Conservation (phyloP, 192 early-diverging fungal species). For the Coemansia sp. region DNA sequence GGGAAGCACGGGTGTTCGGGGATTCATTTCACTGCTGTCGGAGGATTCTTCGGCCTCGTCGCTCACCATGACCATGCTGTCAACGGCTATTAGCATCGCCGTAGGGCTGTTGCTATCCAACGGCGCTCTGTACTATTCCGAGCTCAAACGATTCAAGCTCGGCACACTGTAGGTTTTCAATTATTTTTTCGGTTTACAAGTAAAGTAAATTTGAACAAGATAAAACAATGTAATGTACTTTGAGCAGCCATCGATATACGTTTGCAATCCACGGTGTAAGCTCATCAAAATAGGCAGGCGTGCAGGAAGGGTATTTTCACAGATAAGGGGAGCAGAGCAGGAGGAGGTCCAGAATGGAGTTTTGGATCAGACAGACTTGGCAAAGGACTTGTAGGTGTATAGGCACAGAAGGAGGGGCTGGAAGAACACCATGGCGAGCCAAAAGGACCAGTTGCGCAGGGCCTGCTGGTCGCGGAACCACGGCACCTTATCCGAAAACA, state of each 20-base stretch:
- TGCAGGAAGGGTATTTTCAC: too few species aligned
- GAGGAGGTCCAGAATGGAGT: too few species aligned
- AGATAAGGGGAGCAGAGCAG: too few species aligned
- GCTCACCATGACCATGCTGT: conserved; percentile 34
- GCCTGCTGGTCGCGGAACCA: conserved; percentile 59
- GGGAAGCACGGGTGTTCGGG: conserved; percentile 64
- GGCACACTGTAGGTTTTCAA: conserved; percentile 11
- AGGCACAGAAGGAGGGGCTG: conserved; percentile 76
- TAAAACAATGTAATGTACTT: too few species aligned
- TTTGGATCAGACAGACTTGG: too few species aligned
- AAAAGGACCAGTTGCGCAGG: conserved; percentile 82
- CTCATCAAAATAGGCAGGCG: too few species aligned
- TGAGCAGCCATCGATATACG: too few species aligned
- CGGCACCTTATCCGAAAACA: conserved; percentile 55
- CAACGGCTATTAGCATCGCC: conserved; percentile 28
- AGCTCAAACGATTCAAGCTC: conserved; percentile 20
- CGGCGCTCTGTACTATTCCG: conserved; percentile 26
- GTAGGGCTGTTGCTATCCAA: conserved; percentile 29
- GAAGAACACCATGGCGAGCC: conserved; percentile 86
- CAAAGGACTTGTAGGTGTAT: conserved; percentile 56
- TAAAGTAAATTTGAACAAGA: background rate
- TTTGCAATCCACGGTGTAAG: too few species aligned
- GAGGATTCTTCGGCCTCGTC: conserved; percentile 39
- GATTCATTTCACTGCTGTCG: conserved; percentile 55
- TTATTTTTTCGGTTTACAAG: background rate